Base-by-base conservation (phyloP, 2,329 filamentous ascomycete genomes). In the Harringtonia lauricola region DNA sequence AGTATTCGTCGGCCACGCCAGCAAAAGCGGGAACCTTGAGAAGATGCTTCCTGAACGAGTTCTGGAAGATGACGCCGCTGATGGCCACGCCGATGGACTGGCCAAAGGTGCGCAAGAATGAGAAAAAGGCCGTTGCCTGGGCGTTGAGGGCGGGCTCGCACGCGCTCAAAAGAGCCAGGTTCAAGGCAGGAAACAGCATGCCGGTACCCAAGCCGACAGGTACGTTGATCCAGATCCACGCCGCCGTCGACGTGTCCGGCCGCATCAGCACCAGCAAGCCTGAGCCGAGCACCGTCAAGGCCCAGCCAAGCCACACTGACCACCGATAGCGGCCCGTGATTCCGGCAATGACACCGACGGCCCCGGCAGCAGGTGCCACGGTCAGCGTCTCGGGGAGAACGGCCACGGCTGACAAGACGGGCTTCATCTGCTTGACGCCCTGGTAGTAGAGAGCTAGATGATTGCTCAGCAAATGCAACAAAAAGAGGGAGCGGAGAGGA, bases 1-100 rank as follows among this genome's bases (percentile, higher is more conserved):
- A 71, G 50, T 74, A 74, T 22, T 63, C 62, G 38, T 66, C 56
- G 44, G 50, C 62, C 2, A 43, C n/a, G 17, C 5, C 10, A 13
- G 49, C 42, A 36, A 50, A 47, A 15, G 36, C 45, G 14, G 50
- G 48, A 15, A 53, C 19, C 5, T 8, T 37, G 12, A 18, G 3
- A 24, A 53, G 48, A 31, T 49, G 45, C 42, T 42, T 39, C 35
- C 43, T 42, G 39, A 53, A 49, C 12, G 30, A 29, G 49, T 67
- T 66, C 41, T 67, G 64, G 53, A 66, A 66, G 8, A 61, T 55
- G 21, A 64, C 62, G 12, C 62, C 62, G 34, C 63, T 58, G 29
- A 68, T 53, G 36, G 63, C 64, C 15, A 67, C 59, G 28, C 64
- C 64, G n/a, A 66, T 49, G 3, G 62, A 58, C 55, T 63, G 62